Conservation (phyloP, 768 basidiomycete species). For the Boletus coccyginus region DNA sequence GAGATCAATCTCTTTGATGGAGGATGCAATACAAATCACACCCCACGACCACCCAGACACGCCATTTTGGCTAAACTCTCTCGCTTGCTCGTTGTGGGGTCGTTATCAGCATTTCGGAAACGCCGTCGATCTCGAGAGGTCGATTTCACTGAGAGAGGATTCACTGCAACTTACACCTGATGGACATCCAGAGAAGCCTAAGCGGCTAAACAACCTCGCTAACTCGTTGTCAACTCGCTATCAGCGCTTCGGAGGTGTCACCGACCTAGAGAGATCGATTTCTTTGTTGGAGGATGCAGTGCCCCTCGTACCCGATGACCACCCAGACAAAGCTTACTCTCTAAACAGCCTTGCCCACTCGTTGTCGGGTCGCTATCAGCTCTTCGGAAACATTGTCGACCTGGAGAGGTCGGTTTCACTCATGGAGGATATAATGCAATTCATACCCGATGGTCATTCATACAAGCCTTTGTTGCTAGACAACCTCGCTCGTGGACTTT, state of each 20-base stretch:
- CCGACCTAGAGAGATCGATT: too few species aligned
- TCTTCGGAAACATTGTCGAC: background rate
- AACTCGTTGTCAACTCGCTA: background rate
- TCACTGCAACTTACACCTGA: background rate
- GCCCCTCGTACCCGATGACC: background rate
- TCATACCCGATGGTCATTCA: background rate
- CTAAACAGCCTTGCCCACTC: too few species aligned
- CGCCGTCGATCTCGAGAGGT: background rate
- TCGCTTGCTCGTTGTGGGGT: too few species aligned
- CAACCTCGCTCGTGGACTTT: background rate
- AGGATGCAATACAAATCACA: background rate
- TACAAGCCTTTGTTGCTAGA: background rate
- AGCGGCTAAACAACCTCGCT: background rate
- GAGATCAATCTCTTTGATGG: too few species aligned
- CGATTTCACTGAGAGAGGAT: background rate
- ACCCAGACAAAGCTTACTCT: background rate
- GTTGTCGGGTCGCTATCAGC: background rate
- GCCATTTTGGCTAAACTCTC: background rate
- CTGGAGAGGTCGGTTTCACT: background rate
- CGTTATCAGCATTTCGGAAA: background rate
- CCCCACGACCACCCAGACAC: background rate
- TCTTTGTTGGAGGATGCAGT: too few species aligned
- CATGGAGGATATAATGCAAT: background rate
- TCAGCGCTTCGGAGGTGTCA: background rate
- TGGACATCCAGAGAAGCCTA: background rate